A percentile compares a stretch with the other conserved stretches of the same genome.
phyloP scores from a whole-genome alignment of 2,329 filamentous ascomycete species.

The Aspergillus vadensis region DNA sequence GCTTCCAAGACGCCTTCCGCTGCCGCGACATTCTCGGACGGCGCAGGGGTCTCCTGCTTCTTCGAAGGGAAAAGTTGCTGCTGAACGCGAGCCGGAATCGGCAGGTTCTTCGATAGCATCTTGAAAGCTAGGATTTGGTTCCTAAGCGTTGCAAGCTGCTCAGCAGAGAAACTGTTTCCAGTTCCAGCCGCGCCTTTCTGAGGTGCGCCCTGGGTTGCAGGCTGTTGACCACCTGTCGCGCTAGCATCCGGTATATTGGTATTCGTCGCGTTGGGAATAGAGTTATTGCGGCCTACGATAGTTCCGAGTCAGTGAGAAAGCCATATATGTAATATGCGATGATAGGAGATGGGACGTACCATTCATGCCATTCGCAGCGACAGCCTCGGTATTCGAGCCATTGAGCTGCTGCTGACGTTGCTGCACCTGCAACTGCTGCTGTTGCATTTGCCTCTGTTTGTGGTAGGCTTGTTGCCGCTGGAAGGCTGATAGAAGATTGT shows the following conservation, averaged over 20 bases:
- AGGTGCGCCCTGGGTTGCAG: slow-evolving; percentile 20
- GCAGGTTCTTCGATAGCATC: slow-evolving; percentile 80
- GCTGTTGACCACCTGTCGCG: slow-evolving; percentile 24
- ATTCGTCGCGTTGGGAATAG: slow-evolving; percentile 36
- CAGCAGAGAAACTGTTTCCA: slow-evolving; percentile 68
- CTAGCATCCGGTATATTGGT: slow-evolving; percentile 25
- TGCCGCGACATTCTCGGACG: slow-evolving; percentile 36
- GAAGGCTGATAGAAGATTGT: slow-evolving; percentile 72
- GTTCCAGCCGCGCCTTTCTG: slow-evolving; percentile 35
- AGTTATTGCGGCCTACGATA: slow-evolving; percentile 37
- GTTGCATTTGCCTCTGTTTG: slow-evolving; percentile 52
- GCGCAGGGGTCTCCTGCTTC: slow-evolving; percentile 41
- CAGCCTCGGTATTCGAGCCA: slow-evolving; percentile 33
- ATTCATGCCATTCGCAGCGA: slow-evolving; percentile 45
- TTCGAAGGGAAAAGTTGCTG: slow-evolving; percentile 74
- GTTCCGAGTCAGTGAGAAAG: background rate
- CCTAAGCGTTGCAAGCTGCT: slow-evolving; percentile 76
- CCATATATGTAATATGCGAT: background rate
- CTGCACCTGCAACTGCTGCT: slow-evolving; percentile 45
- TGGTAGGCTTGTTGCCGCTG: slow-evolving; percentile 64
- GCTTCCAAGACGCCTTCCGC: slow-evolving; percentile 42
- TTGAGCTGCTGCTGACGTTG: slow-evolving; percentile 51
- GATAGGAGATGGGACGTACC: slow-evolving; percentile 31
- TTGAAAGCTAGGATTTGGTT: slow-evolving; percentile 93
- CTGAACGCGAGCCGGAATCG: slow-evolving; percentile 76